Percentiles rank a stretch among this genome's conserved stretches.
phyloP scores from a whole-genome alignment of 163 green algal species.

The Coccomyxa subellipsoidea region DNA sequence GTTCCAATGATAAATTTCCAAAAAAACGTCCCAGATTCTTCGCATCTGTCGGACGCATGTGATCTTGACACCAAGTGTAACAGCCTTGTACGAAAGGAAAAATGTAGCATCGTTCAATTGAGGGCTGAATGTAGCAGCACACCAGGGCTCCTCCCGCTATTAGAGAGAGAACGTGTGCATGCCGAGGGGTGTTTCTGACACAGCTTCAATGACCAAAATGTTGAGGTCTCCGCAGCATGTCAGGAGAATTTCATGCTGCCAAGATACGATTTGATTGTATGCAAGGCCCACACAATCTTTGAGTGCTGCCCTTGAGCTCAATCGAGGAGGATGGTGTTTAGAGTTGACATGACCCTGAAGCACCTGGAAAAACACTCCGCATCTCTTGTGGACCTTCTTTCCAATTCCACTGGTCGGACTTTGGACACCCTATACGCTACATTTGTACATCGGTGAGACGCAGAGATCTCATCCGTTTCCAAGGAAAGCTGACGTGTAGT shows the following conservation, averaged over 20 bases:
- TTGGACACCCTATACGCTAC: constrained; percentile 3
- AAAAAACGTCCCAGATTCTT: not conserved
- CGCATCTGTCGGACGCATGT: no score
- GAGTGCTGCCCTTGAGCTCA: not conserved
- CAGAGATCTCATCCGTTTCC: no score
- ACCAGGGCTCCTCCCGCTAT: no score
- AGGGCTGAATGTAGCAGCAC: no score
- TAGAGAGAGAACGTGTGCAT: not conserved
- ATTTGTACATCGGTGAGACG: constrained; percentile 6
- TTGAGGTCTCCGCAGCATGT: no score
- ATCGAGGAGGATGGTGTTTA: not conserved
- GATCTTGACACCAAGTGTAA: no score
- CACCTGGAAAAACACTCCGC: not conserved
- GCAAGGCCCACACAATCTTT: not conserved
- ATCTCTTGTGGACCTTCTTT: not conserved
- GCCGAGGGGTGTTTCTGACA: constrained; percentile 3
- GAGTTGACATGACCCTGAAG: not conserved
- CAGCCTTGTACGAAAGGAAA: no score
- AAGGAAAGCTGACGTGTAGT: no score
- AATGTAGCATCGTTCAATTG: no score
- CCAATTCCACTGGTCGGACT: constrained; percentile 2
- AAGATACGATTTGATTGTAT: not conserved
- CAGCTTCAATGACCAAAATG: no score
- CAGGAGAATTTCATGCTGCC: not conserved
- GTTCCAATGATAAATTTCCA: not conserved